Conservation (phyloP, 2,329 filamentous ascomycete genomes). For the Paracoccidioides brasiliensis region DNA sequence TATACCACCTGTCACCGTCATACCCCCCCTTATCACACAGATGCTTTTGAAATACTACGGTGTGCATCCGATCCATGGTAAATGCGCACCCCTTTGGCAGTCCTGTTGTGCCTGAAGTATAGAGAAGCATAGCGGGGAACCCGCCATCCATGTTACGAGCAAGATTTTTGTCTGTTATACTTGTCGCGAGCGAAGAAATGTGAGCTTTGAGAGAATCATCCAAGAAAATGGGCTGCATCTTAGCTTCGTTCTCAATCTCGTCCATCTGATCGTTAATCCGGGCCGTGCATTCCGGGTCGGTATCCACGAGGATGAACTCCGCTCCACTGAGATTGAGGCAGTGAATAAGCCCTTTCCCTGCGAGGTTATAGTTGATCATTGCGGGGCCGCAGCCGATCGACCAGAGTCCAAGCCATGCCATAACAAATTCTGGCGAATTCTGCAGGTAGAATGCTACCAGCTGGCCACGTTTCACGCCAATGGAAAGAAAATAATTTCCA, state of each 20-base stretch:
- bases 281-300: constrained; percentile 39
- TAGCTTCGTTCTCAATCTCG: constrained; percentile 41
- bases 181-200: constrained; percentile 37
- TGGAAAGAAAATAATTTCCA: constrained; percentile 47
- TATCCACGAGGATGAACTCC: constrained; percentile 46
- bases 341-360: constrained; percentile 50
- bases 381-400: constrained; percentile 56
- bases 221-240: constrained; percentile 45
- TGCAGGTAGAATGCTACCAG: constrained; percentile 54
- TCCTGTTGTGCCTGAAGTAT: constrained; percentile 65
- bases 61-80: constrained; percentile 38
- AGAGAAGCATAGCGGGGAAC: constrained; percentile 52
- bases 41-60: constrained; percentile 24
- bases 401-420: constrained; percentile 52
- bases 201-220: constrained; percentile 36
- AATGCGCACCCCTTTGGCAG: constrained; percentile 59
- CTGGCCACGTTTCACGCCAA: constrained; percentile 46
- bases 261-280: constrained; percentile 42
- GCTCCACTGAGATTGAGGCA: constrained; percentile 48
- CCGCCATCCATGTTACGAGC: constrained; percentile 39
- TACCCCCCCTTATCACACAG: constrained; percentile 19
- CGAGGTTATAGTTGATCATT: constrained; percentile 58
- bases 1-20: constrained; percentile 51
- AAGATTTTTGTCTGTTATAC: constrained; percentile 43
- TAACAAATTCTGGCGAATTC: constrained; percentile 55